These are phyloP conservation scores for Didymella segeticola DNA, from an alignment of 2,329 filamentous ascomycete genomes.

Conservation along the genomic window DNA sequence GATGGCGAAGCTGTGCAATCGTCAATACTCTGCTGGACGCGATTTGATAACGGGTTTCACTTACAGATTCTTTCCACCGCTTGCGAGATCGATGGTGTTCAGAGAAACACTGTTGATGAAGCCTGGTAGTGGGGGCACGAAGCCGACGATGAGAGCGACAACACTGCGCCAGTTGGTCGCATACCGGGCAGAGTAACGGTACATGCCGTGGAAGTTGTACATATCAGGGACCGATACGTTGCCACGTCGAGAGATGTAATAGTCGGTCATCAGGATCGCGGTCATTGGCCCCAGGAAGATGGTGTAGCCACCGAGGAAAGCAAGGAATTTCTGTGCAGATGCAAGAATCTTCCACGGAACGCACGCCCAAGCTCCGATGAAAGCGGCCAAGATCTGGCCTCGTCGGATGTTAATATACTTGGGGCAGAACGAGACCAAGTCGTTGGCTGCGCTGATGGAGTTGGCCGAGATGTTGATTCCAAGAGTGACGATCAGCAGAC, in stretches of 20 bases:
- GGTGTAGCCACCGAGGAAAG: slow-evolving; percentile 40
- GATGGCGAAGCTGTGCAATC: slow-evolving; percentile 37
- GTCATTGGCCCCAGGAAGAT: slow-evolving; percentile 38
- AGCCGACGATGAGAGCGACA: slow-evolving; percentile 33
- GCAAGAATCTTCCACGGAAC: slow-evolving; percentile 50
- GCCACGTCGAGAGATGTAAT: slow-evolving; percentile 31
- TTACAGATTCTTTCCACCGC: slow-evolving; percentile 35
- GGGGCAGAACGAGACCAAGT: slow-evolving; percentile 30
- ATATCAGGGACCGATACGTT: slow-evolving; percentile 34
- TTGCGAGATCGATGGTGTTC: slow-evolving; percentile 23
- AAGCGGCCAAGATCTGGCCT: slow-evolving; percentile 44
- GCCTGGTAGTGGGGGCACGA: slow-evolving; percentile 31
- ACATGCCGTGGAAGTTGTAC: slow-evolving; percentile 37
- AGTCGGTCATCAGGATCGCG: slow-evolving; percentile 33
- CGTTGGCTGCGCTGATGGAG: slow-evolving; percentile 34
- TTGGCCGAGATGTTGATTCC: slow-evolving; percentile 47
- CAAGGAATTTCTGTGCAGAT: slow-evolving; percentile 45
- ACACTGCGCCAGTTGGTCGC: slow-evolving; percentile 35
- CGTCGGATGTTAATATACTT: slow-evolving; percentile 38
- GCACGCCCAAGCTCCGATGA: slow-evolving; percentile 48
- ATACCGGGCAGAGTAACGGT: slow-evolving; percentile 30
- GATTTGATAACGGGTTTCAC: too few species aligned
- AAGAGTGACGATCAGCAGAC: slow-evolving; percentile 34
- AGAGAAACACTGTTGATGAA: slow-evolving; percentile 31
- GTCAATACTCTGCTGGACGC: too few species aligned